Base-by-base conservation (phyloP, 257 asterid species). In the Datura wrightii region DNA sequence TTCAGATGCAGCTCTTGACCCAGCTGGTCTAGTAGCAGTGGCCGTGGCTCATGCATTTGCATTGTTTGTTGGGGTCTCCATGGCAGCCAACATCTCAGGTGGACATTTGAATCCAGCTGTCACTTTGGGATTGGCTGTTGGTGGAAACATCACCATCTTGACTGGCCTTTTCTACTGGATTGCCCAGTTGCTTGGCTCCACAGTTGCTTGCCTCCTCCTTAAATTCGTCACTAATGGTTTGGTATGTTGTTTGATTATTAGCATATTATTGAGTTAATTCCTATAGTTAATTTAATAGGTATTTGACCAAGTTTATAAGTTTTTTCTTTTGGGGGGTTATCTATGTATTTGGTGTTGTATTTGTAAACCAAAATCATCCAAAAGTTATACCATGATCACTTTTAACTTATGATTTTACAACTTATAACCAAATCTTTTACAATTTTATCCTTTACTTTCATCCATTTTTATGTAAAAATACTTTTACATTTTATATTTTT, bases 51-150 rank as follows among this genome's bases (percentile, higher is more conserved):
- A 94, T 87, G 98, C 93, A 44, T 92, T 94, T 54, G 98, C 90
- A 2, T 79, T 94, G 82, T 94, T 94, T 42, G 98, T 94, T 4
- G 97, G 95, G 6, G 97, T 94, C 14, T 54, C 98, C n/a, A 85
- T 94, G 1, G 95, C 97, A 0, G 94, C 97, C 86, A 93, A 93
- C 56, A 86, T 93, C 78, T 94, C 98, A 37, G 98, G 98, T 9
- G 98, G 98, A 46, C 98, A 94, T 80, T 63, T 94, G 84, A 94
- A 94, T 60, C 98, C 98, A 5, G 98, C 98, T 6, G 97, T 94
- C 79, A 94, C 98, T 11, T 87, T 94, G 18, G 98, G 98, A 15
- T 83, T 94, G 89, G 95, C 96, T 53, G 44, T 94, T 37, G 98
- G 98, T 24, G 97, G 98, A 80, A 89, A 93, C 90, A 93, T 93